Evolutionary conservation across 1,284 basidiomycete genomes (phyloP).

Genomic region (Paramarasmius palmivorus): DNA sequence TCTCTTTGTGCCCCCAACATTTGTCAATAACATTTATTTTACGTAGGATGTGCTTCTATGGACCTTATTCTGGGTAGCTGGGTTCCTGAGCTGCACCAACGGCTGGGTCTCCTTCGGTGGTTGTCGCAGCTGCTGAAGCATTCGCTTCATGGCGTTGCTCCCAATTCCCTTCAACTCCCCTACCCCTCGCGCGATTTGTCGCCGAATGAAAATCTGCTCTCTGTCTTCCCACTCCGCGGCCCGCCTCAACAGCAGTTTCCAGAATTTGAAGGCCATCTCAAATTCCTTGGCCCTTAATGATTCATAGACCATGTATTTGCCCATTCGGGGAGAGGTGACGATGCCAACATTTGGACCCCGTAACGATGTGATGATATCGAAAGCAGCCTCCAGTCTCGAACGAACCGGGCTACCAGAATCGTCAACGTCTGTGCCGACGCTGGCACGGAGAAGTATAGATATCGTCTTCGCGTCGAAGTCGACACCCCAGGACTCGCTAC

Average conservation of each 20-base stretch:
- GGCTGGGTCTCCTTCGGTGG: too few species aligned
- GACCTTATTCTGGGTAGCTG: not conserved
- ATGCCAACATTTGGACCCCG: slow-evolving; percentile 27
- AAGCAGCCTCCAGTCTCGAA: slow-evolving; percentile 38
- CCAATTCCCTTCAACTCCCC: slow-evolving; percentile 23
- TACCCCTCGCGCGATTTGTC: slow-evolving; percentile 31
- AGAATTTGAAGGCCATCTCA: slow-evolving; percentile 58
- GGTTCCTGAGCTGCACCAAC: too few species aligned
- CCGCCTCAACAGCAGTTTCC: slow-evolving; percentile 47
- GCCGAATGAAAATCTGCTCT: slow-evolving; percentile 43
- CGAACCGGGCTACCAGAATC: slow-evolving; percentile 20
- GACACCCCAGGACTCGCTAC: slow-evolving; percentile 32
- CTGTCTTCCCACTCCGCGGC: slow-evolving; percentile 51
- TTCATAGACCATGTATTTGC: slow-evolving; percentile 49
- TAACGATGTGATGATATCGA: slow-evolving; percentile 43
- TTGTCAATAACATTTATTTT: not conserved
- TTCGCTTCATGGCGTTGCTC: slow-evolving; percentile 22
- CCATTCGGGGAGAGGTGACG: slow-evolving; percentile 42
- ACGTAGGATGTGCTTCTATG: not conserved
- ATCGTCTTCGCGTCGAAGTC: slow-evolving; percentile 49
- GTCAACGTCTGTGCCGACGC: slow-evolving; percentile 29
- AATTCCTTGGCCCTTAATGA: slow-evolving; percentile 50
- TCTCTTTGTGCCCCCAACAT: not conserved
- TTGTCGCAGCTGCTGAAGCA: too few species aligned
- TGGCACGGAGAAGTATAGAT: slow-evolving; percentile 47